These are phyloP conservation scores for Verticillium isaacii DNA, from an alignment of 2,329 filamentous ascomycete genomes.

Conservation along the genomic window DNA sequence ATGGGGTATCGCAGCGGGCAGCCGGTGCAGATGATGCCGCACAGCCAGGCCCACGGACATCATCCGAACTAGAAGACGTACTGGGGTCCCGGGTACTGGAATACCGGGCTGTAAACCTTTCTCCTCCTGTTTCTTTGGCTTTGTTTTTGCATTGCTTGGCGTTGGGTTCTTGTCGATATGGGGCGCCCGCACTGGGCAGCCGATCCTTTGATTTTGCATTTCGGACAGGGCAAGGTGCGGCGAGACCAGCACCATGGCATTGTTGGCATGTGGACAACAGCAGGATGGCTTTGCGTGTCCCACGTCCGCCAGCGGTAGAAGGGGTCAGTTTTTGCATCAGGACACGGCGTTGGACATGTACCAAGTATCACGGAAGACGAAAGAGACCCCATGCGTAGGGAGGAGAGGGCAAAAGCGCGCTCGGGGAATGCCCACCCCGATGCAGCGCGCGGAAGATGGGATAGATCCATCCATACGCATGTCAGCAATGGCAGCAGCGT, in stretches of 20 bases:
- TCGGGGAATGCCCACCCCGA: neutral
- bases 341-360: neutral
- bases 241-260: neutral
- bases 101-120: neutral
- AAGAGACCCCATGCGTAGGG: neutral
- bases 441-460: neutral
- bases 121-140: neutral
- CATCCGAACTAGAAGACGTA: constrained; percentile 27
- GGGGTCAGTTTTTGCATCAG: neutral
- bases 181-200: too few species aligned
- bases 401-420: neutral
- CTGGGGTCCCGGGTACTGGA: neutral
- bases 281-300: neutral
- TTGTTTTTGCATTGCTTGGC: neutral
- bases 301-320: neutral
- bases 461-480: neutral
- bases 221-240: neutral
- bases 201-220: neutral
- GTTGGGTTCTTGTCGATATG: too few species aligned
- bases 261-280: neutral
- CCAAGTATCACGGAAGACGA: neutral
- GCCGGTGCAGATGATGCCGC: constrained; percentile 5
- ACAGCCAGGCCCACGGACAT: constrained; percentile 20
- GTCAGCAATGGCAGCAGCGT: neutral
- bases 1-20: constrained; percentile 5